Base-by-base conservation (phyloP, 2,329 filamentous ascomycete species). In the Pseudocercospora crystallina region DNA sequence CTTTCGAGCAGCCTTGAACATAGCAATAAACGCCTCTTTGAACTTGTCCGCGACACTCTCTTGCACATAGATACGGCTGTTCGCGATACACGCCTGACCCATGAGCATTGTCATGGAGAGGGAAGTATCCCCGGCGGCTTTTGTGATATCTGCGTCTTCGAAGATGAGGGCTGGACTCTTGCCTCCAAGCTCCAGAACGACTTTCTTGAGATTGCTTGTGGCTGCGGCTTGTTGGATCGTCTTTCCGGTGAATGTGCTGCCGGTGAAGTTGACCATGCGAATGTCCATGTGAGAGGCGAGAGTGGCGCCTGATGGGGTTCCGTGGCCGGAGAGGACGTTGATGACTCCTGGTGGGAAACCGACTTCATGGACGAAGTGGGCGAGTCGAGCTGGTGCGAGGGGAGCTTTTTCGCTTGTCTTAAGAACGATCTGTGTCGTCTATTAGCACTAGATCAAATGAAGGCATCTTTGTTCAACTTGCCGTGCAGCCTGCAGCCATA, bases 231-330 rank as follows among this genome's bases (percentile, higher is more conserved):
- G 59, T 43, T 63, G 56, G 38, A 69, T 63, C 20, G 56, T 57
- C 26, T 60, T 55, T 8, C 84, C 87, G 1, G 86, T 90, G 1
- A 73, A 71, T 0, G 86, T 89, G 2, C 83, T 87, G 34, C 87
- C 87, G 0, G 87, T 91, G 59, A 91, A 91, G 1, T 86, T 85
- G 57, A 90, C 77, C 74, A 90, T 90, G 62, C 87, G 83, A 14
- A 91, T 78, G 37, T 79, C 79, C 43, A 82, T 71, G 65, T 91
- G 87, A 30, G 76, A 76, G 5, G 83, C 83, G 8, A 90, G 76
- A 0, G 85, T 83, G 4, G 82, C 76, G 9, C 87, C 87, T 0
- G 85, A 83, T 32, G 82, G 82, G 20, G 76, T 77, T 13, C 71
- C 71, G 46, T 66, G 62, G 5, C 41, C 87, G 84, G 52, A 81